phyloP scores from a whole-genome alignment of 305 asterid species.

The Solanum hybrid region DNA sequence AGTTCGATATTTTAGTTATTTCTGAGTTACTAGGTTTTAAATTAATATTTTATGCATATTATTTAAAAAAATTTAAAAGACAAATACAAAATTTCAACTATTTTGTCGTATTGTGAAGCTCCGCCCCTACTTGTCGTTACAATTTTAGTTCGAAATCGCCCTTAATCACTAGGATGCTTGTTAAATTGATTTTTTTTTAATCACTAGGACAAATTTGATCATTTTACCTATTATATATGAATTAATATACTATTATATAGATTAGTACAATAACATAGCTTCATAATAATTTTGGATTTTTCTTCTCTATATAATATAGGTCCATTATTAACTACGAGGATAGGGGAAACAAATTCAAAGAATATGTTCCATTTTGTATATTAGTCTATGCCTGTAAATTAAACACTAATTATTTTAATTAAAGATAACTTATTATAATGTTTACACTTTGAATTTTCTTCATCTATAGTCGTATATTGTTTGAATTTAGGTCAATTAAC shows the following conservation, averaged over 20 bases:
- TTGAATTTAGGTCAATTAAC: neutral
- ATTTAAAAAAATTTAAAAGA: neutral
- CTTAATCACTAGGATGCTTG: neutral
- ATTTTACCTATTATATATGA: neutral
- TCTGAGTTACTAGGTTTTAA: neutral
- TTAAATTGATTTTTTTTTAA: neutral
- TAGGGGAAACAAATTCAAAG: conserved; percentile 13
- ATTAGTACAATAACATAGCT: too few species aligned
- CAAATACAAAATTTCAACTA: neutral
- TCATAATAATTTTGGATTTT: too few species aligned
- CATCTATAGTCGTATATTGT: neutral
- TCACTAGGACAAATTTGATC: neutral
- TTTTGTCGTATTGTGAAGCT: neutral
- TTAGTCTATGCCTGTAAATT: neutral
- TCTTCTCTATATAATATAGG: neutral
- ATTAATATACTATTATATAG: too few species aligned
- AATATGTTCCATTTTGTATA: conserved; percentile 12
- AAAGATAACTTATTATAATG: neutral
- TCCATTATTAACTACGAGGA: neutral
- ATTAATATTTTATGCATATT: neutral
- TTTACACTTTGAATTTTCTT: neutral
- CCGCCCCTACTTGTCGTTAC: neutral
- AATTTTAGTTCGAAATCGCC: neutral
- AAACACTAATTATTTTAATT: neutral
- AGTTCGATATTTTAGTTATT: neutral